phyloP scores from a whole-genome alignment of 1,139 yeast species.

The Pichia sp. region DNA sequence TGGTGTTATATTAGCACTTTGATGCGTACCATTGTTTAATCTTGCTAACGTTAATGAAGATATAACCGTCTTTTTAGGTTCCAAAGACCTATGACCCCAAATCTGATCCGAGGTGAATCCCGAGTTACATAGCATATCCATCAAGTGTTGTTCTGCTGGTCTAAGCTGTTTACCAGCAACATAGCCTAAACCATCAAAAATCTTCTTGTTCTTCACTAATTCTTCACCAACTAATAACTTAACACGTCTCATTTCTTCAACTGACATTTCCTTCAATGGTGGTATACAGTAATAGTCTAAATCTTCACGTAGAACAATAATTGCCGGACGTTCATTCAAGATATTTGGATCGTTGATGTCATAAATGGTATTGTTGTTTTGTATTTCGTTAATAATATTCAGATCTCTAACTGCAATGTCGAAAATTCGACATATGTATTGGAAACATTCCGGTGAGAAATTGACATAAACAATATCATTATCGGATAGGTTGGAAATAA shows the following conservation, averaged over 20 bases:
- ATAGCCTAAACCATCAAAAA: conserved; percentile 67
- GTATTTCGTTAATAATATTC: conserved; percentile 27
- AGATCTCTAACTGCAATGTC: conserved; percentile 36
- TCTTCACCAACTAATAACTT: conserved; percentile 65
- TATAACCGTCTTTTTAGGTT: conserved; percentile 80
- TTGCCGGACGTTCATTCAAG: conserved; percentile 76
- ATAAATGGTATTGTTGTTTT: conserved; percentile 26
- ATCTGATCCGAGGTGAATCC: conserved; percentile 64
- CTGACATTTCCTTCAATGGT: conserved; percentile 46
- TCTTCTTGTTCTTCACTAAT: conserved; percentile 48
- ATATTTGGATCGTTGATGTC: conserved; percentile 45
- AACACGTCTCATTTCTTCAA: conserved; percentile 52
- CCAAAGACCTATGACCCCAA: conserved; percentile 88
- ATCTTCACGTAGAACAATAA: conserved; percentile 89
- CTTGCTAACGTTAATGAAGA: conserved; percentile 80
- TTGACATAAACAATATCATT: conserved; percentile 73
- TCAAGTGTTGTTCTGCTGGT: conserved; percentile 89
- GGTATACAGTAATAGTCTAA: conserved; percentile 90
- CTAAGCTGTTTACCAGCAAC: conserved; percentile 50
- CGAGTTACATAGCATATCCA: conserved; percentile 90
- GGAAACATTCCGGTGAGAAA: conserved; percentile 81
- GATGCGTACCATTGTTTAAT: conserved; percentile 34
- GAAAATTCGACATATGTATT: conserved; percentile 68
- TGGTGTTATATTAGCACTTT: conserved; percentile 26
- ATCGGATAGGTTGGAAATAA: conserved; percentile 70